phyloP scores from a whole-genome alignment of 148 eudicot species.

The Vaccinium darrowii region DNA sequence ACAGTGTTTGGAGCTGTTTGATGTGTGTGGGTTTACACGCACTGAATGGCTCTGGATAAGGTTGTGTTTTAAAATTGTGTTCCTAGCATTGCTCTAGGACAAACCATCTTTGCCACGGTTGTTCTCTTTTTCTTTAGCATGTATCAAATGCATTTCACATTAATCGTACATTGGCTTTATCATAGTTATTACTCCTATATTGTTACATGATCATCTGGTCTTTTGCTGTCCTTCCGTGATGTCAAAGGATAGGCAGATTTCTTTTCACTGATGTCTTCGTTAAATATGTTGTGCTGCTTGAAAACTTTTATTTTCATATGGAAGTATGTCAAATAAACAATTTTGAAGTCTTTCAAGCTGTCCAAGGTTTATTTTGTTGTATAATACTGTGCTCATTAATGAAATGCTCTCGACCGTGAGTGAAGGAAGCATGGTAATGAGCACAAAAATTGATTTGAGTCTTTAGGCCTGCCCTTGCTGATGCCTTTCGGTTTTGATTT shows the following conservation, averaged over 20 bases:
- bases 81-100: no score
- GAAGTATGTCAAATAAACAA: background rate
- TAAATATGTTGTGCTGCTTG: constrained; percentile 4
- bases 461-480: no score
- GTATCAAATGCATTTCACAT: background rate
- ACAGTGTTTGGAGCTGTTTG: no score
- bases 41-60: no score
- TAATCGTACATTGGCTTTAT: background rate
- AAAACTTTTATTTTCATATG: background rate
- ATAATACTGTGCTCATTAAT: no score
- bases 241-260: background rate
- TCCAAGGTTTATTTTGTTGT: background rate
- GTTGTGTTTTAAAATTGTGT: no score
- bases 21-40: no score
- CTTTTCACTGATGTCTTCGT: background rate
- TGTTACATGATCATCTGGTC: background rate
- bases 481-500: no score
- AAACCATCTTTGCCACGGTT: background rate
- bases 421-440: no score
- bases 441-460: no score
- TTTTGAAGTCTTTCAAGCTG: background rate
- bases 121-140: background rate
- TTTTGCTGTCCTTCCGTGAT: background rate
- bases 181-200: no score
- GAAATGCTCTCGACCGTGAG: no score